These are phyloP conservation scores for Xylaria polymorpha DNA, from an alignment of 2,329 filamentous ascomycete species.

Conservation along the genomic window DNA sequence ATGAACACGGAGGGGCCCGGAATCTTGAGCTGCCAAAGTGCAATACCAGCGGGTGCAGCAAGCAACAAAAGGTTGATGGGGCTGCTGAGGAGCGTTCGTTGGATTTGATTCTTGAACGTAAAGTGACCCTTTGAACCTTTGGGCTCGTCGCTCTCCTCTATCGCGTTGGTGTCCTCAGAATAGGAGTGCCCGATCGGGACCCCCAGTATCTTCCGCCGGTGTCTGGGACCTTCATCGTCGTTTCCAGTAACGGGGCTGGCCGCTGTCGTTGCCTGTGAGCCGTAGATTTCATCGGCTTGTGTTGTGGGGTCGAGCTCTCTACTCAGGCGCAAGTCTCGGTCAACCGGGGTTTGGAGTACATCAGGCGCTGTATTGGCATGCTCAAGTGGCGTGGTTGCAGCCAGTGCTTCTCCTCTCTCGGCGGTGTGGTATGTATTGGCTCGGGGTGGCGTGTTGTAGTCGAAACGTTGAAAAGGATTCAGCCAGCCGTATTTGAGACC, in stretches of 20 bases:
- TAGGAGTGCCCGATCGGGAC: conserved; percentile 3
- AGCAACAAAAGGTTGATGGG: conserved; percentile 89
- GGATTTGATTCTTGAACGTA: conserved; percentile 73
- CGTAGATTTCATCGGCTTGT: conserved; percentile 25
- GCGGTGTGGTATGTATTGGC: conserved; percentile 32
- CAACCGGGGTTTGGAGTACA: conserved; percentile 18
- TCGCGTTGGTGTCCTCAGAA: conserved; percentile 38
- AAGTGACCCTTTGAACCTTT: conserved; percentile 66
- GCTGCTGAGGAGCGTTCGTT: conserved; percentile 80
- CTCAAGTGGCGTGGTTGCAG: conserved; percentile 14
- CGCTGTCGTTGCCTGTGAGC: conserved; percentile 34
- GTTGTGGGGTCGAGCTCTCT: conserved; percentile 6
- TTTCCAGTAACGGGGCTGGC: conserved; percentile 24
- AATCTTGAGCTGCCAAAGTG: conserved; percentile 71
- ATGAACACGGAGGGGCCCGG: conserved; percentile 70
- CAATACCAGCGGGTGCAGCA: conserved; percentile 83
- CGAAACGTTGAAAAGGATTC: conserved; percentile 38
- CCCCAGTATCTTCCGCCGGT: conserved; percentile 31
- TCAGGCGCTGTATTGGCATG: conserved; percentile 34
- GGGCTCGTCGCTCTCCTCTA: conserved; percentile 48
- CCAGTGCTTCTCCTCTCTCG: conserved; percentile 29
- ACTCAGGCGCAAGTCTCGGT: conserved; percentile 10
- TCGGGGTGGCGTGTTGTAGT: conserved; percentile 27
- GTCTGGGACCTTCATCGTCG: conserved; percentile 10
- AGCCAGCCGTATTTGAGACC: conserved; percentile 32